Percentiles rank a stretch among this genome's conserved stretches.
These are phyloP conservation scores for Penicillium goetzii DNA, from an alignment of 495 filamentous ascomycete species.

Conservation along the genomic window DNA sequence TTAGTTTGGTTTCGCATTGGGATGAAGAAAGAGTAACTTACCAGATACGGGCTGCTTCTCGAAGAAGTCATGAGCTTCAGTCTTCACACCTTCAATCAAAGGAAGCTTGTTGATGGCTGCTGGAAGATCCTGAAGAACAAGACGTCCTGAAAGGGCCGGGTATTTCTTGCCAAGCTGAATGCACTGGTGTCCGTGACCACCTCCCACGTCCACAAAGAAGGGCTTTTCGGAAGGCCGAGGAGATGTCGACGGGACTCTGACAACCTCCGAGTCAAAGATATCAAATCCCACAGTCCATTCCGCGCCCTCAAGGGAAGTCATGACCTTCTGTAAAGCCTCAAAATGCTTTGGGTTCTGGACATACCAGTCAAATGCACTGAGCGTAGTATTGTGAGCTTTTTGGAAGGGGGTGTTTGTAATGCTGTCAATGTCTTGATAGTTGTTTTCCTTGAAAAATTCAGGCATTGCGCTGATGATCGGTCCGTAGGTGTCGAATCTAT, in stretches of 20 bases:
- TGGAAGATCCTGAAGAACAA: slow-evolving; percentile 60
- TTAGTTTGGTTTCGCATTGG: background rate
- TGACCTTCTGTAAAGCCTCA: slow-evolving; percentile 39
- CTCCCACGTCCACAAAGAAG: slow-evolving; percentile 59
- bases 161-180: slow-evolving; percentile 47
- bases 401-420: slow-evolving; percentile 43
- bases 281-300: slow-evolving; percentile 43
- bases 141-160: slow-evolving; percentile 42
- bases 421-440: slow-evolving; percentile 45
- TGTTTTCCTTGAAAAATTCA: slow-evolving; percentile 42
- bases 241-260: slow-evolving; percentile 11
- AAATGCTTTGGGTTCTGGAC: slow-evolving; percentile 43
- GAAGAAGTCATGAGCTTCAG: slow-evolving; percentile 55
- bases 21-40: slow-evolving; percentile 9
- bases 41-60: slow-evolving; percentile 50
- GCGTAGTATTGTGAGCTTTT: slow-evolving; percentile 45
- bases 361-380: slow-evolving; percentile 46
- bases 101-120: slow-evolving; percentile 41
- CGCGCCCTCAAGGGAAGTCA: slow-evolving; percentile 35
- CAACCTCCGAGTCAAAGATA: slow-evolving; percentile 23
- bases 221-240: slow-evolving; percentile 20
- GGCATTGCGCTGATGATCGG: slow-evolving; percentile 38
- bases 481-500: slow-evolving; percentile 41
- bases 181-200: slow-evolving; percentile 57
- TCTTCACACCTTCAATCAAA: slow-evolving; percentile 49